phyloP scores from a whole-genome alignment of 2,329 filamentous ascomycete species.

The Orbilia blumenaviensis region DNA sequence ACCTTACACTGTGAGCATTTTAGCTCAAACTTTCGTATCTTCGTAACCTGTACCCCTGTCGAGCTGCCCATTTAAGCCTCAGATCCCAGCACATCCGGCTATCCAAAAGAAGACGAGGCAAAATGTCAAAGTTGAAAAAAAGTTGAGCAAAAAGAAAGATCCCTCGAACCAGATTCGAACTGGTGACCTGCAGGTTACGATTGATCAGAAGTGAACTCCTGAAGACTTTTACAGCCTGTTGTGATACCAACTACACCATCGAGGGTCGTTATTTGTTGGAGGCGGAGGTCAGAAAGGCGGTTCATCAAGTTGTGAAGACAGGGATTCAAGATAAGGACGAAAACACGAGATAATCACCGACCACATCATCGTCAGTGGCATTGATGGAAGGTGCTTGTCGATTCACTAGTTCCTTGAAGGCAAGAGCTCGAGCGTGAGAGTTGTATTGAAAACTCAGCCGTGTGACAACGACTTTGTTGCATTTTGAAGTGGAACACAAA shows the following conservation, averaged over 20 bases:
- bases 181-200: conserved; percentile 54
- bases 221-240: conserved; percentile 54
- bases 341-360: background rate
- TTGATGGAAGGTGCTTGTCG: background rate
- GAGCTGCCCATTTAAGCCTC: background rate
- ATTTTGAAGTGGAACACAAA: conserved; percentile 45
- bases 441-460: background rate
- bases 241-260: conserved; percentile 55
- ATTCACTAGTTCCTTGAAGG: background rate
- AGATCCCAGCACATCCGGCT: conserved; percentile 7
- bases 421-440: background rate
- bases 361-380: conserved; percentile 11
- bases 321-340: background rate
- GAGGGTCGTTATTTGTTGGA: conserved; percentile 42
- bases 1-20: background rate
- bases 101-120: conserved; percentile 20
- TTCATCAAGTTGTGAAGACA: conserved; percentile 11
- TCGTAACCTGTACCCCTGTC: background rate
- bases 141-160: conserved; percentile 29
- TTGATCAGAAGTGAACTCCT: conserved; percentile 40
- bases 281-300: background rate
- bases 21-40: background rate
- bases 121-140: conserved; percentile 12
- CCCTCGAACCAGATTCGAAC: conserved; percentile 55
- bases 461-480: conserved; percentile 26